Evolutionary conservation across 2,329 filamentous ascomycete genomes (phyloP), one percentile per base, ranked within the genome.

Genomic region (Alternaria infectoria): DNA sequence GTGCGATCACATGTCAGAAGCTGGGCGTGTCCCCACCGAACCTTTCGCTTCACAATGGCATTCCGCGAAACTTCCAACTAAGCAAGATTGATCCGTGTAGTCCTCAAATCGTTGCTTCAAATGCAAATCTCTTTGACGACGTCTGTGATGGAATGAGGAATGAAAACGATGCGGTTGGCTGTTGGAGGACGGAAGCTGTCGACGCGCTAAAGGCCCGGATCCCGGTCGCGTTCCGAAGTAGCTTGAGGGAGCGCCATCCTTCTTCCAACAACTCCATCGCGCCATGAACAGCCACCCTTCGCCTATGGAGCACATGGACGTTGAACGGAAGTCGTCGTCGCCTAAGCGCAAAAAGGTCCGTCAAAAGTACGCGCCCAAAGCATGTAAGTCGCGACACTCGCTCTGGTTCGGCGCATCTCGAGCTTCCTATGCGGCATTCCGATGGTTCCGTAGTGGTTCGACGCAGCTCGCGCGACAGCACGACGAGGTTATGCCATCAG

Each of bases 311-410:
- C 63, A 57, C 28, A 63, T 66, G 52, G 73, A 73, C 28, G 72
- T 70, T 45, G 73, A 73, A 9, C 51, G 62, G 47, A 59, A 57
- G 32, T 71, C 73, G 13, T 67, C 67, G 30, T 77, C 75, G 45
- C 76, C 77, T 15, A 78, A 75, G 66, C 72, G 77, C 49, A 79
- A 79, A 69, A 79, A 77, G 65, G 66, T 74, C 21, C 74, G 77
- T 17, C 72, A 77, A 62, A 78, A 78, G 63, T 79, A 79, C 59
- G 74, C 77, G 44, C 72, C 74, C 44, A 75, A 76, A 68, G 76
- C 76, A 44, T 78, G 77, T 78, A 73, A 54, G 76, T 72, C 55
- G 61, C 65, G 65, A 62, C 45, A 43, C 44, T 13, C 15, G n/a
- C 28, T 23, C 19, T 12, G 15, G 11, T 52, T 44, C 47, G 59